Percentiles rank a stretch among this genome's conserved stretches.
Evolutionary conservation across 2,329 filamentous ascomycete species (phyloP).

Genomic region (Pseudocercospora fijiensis): DNA sequence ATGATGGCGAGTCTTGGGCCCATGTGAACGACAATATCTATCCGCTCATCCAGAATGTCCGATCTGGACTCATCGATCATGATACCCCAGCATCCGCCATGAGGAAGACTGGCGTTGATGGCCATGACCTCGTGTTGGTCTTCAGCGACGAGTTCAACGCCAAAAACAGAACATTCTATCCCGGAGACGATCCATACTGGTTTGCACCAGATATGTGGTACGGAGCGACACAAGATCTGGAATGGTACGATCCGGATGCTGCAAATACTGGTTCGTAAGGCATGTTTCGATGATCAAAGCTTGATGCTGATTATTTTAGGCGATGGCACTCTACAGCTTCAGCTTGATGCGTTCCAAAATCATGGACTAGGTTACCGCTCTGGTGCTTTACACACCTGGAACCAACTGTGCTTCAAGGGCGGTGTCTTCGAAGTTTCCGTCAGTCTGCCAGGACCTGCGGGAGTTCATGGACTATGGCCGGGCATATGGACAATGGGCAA

Average conservation of each 20-base stretch:
- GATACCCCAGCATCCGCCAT: slow-evolving; percentile 51
- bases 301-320: slow-evolving; percentile 9
- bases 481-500: slow-evolving; percentile 58
- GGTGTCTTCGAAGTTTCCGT: slow-evolving; percentile 55
- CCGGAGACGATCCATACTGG: slow-evolving; percentile 59
- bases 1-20: slow-evolving; percentile 43
- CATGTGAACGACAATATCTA: slow-evolving; percentile 51
- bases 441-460: slow-evolving; percentile 53
- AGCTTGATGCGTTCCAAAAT: slow-evolving; percentile 64
- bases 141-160: slow-evolving; percentile 60
- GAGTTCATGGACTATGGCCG: slow-evolving; percentile 53
- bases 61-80: slow-evolving; percentile 52
- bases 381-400: slow-evolving; percentile 56
- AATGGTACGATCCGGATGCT: slow-evolving; percentile 56
- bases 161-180: slow-evolving; percentile 55
- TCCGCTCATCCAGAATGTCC: slow-evolving; percentile 50
- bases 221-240: slow-evolving; percentile 52
- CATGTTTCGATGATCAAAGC: background rate
- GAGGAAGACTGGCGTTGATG: slow-evolving; percentile 48
- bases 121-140: slow-evolving; percentile 50
- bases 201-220: slow-evolving; percentile 57
- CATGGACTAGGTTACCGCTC: slow-evolving; percentile 56
- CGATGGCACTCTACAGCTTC: slow-evolving; percentile 51
- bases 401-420: slow-evolving; percentile 55
- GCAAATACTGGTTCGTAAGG: slow-evolving; percentile 45